A percentile compares a stretch with the other conserved stretches of the same genome.
phyloP scores from a whole-genome alignment of 225 moss, liverwort and hornwort genomes.

The Asterella californica region DNA sequence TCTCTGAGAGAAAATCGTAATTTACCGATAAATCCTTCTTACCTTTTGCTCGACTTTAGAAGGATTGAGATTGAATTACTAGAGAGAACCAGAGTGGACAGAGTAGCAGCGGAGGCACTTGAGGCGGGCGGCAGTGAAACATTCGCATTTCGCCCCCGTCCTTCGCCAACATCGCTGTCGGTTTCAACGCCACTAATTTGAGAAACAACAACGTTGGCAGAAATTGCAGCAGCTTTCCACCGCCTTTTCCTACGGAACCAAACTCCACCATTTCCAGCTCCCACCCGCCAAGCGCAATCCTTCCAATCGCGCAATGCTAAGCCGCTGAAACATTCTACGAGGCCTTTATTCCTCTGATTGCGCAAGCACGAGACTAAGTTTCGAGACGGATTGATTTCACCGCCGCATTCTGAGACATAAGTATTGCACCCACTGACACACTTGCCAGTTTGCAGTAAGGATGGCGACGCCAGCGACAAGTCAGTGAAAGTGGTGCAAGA shows the following conservation, averaged over 20 bases:
- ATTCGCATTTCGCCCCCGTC: background rate
- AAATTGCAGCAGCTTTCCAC: background rate
- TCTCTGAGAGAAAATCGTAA: background rate
- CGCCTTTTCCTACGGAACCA: conserved; percentile 7
- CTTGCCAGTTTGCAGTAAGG: background rate
- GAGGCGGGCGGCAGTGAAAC: background rate
- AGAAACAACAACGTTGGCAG: background rate
- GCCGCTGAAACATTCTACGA: background rate
- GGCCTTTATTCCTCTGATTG: background rate
- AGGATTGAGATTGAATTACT: background rate
- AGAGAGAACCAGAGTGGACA: background rate
- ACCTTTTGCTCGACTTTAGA: background rate
- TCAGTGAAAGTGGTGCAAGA: background rate
- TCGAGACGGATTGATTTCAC: background rate
- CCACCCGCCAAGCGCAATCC: background rate
- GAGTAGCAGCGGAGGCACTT: background rate
- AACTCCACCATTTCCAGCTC: background rate
- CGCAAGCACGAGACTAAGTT: background rate
- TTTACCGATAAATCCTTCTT: background rate
- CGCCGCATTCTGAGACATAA: background rate
- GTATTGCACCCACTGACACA: background rate
- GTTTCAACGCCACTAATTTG: conserved; percentile 1
- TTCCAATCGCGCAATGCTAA: background rate
- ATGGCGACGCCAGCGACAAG: background rate
- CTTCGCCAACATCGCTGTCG: background rate